Conservation (phyloP, 192 early-diverging fungal species). For the Dissophora ornata region DNA sequence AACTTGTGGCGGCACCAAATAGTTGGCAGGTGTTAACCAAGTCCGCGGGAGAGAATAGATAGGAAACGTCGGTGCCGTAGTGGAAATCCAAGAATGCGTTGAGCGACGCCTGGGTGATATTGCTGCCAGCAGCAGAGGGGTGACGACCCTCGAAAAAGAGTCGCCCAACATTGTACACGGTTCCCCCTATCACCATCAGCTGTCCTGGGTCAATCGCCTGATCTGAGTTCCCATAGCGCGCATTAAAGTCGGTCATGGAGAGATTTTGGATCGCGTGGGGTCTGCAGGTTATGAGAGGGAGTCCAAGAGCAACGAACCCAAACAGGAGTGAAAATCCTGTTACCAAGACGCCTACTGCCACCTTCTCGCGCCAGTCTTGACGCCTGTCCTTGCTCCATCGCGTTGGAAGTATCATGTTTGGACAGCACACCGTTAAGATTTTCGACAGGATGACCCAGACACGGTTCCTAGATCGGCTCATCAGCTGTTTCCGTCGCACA, state of each 20-base stretch:
- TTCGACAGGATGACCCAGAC: conserved; percentile 1
- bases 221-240: conserved; percentile 10
- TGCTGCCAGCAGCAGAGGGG: not conserved
- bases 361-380: conserved; percentile 91
- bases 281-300: conserved; percentile 45
- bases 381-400: conserved; percentile 55
- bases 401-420: conserved; percentile 7
- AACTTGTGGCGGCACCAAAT: conserved; percentile 17
- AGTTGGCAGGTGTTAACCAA: conserved; percentile 2
- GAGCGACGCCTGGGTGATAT: not conserved
- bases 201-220: not conserved
- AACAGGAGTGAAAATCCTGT: conserved; percentile 67
- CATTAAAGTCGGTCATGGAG: conserved; percentile 1
- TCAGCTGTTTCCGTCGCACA: not conserved
- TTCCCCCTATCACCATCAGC: conserved; percentile 14
- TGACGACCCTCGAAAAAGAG: conserved; percentile 6
- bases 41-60: conserved; percentile 11
- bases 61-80: conserved; percentile 14
- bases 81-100: conserved; percentile 3
- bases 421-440: conserved; percentile 9
- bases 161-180: conserved; percentile 13
- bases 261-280: conserved; percentile 6
- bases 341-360: conserved; percentile 82
- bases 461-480: conserved; percentile 10
- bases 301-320: conserved; percentile 87